phyloP scores from a whole-genome alignment of 1,284 basidiomycete species.

The Ceratorhiza oryzae-sativae region DNA sequence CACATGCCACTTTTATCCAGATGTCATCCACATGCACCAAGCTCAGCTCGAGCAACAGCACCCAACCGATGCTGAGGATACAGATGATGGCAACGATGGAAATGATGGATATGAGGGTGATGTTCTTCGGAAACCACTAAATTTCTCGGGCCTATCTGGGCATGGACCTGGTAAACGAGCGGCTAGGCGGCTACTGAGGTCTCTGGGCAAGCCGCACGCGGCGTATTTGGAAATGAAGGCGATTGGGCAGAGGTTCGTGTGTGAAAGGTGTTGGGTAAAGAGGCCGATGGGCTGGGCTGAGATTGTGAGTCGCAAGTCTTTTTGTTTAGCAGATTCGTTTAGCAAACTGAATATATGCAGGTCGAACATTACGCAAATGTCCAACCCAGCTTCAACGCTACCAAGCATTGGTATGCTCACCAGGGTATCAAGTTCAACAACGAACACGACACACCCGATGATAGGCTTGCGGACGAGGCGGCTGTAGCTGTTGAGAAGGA shows the following conservation, averaged over 20 bases:
- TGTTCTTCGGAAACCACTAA: not conserved
- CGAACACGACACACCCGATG: slow-evolving; percentile 1
- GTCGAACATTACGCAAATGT: not conserved
- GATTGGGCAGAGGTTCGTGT: slow-evolving; percentile 21
- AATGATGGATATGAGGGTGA: not conserved
- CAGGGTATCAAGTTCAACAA: slow-evolving; percentile 5
- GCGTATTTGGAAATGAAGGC: slow-evolving; percentile 37
- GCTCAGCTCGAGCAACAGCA: not conserved
- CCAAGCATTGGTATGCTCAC: not conserved
- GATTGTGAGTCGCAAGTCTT: slow-evolving; percentile 2
- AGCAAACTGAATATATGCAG: not conserved
- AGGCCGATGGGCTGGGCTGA: slow-evolving; percentile 33
- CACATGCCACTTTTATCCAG: slow-evolving; percentile 16
- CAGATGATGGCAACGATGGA: not conserved
- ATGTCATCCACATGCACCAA: slow-evolving; percentile 5
- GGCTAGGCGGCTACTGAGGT: slow-evolving; percentile 14
- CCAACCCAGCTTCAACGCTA: not conserved
- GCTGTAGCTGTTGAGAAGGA: not conserved
- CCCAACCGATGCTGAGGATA: not conserved
- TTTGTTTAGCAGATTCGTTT: not conserved
- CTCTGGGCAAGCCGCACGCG: slow-evolving; percentile 9
- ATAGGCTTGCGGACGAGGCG: not conserved
- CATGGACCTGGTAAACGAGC: not conserved
- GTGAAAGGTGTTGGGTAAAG: slow-evolving; percentile 27
- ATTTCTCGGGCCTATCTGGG: not conserved